Evolutionary conservation across 768 basidiomycete species (phyloP), one percentile per base, ranked within the genome.

Genomic region (Holtermanniella nyarrowii): DNA sequence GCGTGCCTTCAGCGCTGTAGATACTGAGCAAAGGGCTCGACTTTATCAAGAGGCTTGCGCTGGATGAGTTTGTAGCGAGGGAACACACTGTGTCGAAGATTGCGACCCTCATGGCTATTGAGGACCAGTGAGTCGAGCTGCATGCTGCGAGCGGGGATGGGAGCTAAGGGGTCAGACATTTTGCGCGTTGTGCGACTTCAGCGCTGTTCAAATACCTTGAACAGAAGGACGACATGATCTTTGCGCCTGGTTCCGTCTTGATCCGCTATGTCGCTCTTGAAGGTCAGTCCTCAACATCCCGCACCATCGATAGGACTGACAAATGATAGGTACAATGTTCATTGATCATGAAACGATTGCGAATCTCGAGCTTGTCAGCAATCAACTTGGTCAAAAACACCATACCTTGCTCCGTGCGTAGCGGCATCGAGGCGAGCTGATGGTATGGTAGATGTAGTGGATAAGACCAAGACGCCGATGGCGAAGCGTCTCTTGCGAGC

Each of bases 401-500:
- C 81, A 87, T 68, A 87, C 86, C 0, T 74, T 95, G 0, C 86
- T 72, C 83, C 86, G 89, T 87, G 65, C 43, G 74, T 57, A 5
- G 24, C 3, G 16, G 18, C 12, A 42, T 20, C 7, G 26, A 26
- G 22, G 7, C 22, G 3, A 21, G 24, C 44, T 52, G 10, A 50
- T 4, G n/a, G 40, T 26, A 41, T 55, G 7, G 41, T 55, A 63
- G 74, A 72, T 4, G 46, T 71, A 3, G 57, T 74, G 40, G 86
- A 96, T 62, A 77, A 85, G 55, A 89, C 88, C 0, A 86, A 77
- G 60, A 96, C 91, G 0, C 82, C 89, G 0, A 96, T 96, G 89
- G 93, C 84, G 1, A 73, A 81, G 1, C 78, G 93, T 5, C 77
- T 91, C 37, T 71, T 96, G 39, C 78, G 86, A 47, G 79, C 82